Conservation (phyloP, 2,329 filamentous ascomycete genomes). For the Ceratocystis lukuohia region DNA sequence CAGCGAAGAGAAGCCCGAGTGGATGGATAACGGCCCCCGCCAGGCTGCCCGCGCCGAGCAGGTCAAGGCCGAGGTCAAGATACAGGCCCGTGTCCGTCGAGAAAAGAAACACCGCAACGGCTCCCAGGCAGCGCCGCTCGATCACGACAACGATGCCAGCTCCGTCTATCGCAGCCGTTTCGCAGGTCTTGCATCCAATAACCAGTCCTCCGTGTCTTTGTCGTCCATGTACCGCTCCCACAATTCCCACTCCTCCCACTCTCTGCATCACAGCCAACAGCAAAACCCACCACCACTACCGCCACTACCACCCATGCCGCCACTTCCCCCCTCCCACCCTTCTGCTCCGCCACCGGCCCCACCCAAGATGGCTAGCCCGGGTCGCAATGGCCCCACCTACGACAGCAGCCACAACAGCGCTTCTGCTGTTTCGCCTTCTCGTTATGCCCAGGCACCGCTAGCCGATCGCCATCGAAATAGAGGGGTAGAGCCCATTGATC, state of each 20-base stretch:
- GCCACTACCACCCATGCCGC: slow-evolving; percentile 6
- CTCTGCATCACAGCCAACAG: neutral
- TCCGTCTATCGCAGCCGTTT: slow-evolving; percentile 1
- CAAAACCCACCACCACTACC: slow-evolving; percentile 18
- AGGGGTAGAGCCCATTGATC: slow-evolving; percentile 24
- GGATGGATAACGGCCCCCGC: slow-evolving; percentile 41
- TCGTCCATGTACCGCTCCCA: slow-evolving; percentile 10
- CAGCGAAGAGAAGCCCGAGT: slow-evolving; percentile 38
- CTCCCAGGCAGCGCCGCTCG: slow-evolving; percentile 7
- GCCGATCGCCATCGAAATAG: slow-evolving; percentile 23
- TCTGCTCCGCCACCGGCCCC: neutral
- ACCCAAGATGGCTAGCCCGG: slow-evolving; percentile 9
- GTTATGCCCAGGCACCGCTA: neutral
- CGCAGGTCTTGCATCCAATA: slow-evolving; percentile 19
- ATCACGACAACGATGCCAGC: neutral
- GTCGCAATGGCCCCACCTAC: neutral
- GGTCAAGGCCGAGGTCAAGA: slow-evolving; percentile 45
- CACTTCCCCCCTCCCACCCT: neutral
- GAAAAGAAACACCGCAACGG: slow-evolving; percentile 33
- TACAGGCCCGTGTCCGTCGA: slow-evolving; percentile 36
- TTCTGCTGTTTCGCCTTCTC: slow-evolving; percentile 8
- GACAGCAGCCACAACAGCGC: slow-evolving; percentile 19
- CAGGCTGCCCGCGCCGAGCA: slow-evolving; percentile 39
- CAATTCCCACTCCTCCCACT: neutral
- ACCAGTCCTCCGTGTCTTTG: slow-evolving; percentile 18